Base-by-base conservation (phyloP, 768 basidiomycete genomes). In the Phaeotremella fagi region DNA sequence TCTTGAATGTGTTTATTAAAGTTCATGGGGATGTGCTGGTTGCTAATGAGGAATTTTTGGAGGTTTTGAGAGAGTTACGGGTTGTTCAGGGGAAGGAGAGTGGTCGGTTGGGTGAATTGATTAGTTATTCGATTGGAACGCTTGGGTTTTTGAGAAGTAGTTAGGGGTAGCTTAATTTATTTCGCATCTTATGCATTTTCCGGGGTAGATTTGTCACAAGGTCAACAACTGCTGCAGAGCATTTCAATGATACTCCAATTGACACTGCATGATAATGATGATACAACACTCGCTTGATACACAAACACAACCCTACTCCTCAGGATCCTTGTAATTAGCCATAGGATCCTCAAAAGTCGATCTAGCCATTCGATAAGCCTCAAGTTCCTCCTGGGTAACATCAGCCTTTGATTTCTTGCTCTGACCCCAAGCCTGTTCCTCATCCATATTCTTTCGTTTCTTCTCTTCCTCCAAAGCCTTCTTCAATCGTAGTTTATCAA, bases 301-400 rank as follows among this genome's bases (percentile, higher is more conserved):
- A 24, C 9, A 38, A n/a, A 20, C 23, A 5, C 48, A 22, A 11
- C 37, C 36, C 43, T 54, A 64, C 29, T 61, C 65, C 26, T 63
- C 68, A 7, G 62, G 35, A 45, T 90, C 90, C 46, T 88, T 80
- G 70, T 91, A 90, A 72, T 87, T 88, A 35, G 87, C 87, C 90
- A 95, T 95, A 3, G 90, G 90, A 74, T 95, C 90, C 53, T 90
- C 88, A 44, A 79, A 77, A 1, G 82, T 80, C 47, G 82, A 81
- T 60, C 80, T 81, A 25, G 73, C 80, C 82, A 90, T 84, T 53
- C 90, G 82, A 74, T 92, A 95, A n/a, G 87, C 88, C 85, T 95
- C 74, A 35, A 75, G 49, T 45, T 75, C 70, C 70, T 91, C 91
- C 75, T 94, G 90, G 7, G 90, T 85, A 28, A 95, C 87, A 45